A percentile compares a stretch with the other conserved stretches of the same genome.
Evolutionary conservation across 192 early-diverging fungal species (phyloP).

Genomic region (Dissophora globulifera): DNA sequence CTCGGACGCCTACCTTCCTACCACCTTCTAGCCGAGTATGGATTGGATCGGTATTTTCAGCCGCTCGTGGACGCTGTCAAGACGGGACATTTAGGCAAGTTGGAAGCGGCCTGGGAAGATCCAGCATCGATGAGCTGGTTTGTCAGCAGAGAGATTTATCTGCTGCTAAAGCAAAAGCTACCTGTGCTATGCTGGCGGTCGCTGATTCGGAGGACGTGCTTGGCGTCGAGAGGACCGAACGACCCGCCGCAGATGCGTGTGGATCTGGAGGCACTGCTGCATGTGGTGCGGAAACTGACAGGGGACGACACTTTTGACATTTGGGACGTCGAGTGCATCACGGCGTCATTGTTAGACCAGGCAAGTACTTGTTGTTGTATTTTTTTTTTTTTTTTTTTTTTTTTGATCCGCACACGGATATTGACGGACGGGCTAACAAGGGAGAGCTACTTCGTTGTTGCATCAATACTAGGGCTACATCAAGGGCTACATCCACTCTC

Average conservation of each 20-base stretch:
- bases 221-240: constrained; percentile 2
- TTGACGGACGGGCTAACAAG: too few relatives aligned
- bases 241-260: constrained; percentile 23
- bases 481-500: constrained; percentile 60
- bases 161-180: constrained; percentile 56
- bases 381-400: constrained; percentile 3
- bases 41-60: constrained; percentile 30
- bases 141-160: constrained; percentile 49
- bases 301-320: constrained; percentile 36
- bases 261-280: constrained; percentile 31
- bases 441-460: too few relatives aligned
- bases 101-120: constrained; percentile 16
- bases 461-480: constrained; percentile 63
- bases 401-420: too few relatives aligned
- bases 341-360: constrained; percentile 61
- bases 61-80: constrained; percentile 37
- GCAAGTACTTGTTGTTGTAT: constrained; percentile 17
- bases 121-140: constrained; percentile 38
- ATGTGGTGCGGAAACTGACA: constrained; percentile 35
- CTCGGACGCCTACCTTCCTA: constrained; percentile 50
- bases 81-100: constrained; percentile 41
- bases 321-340: constrained; percentile 50
- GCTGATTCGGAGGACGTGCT: constrained; percentile 50
- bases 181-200: constrained; percentile 57
- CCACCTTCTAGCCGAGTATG: constrained; percentile 45